Percentiles rank a stretch among this genome's conserved stretches.
These are phyloP conservation scores for Apostasia ramifera DNA, from an alignment of 106 monocot species.

Conservation along the genomic window DNA sequence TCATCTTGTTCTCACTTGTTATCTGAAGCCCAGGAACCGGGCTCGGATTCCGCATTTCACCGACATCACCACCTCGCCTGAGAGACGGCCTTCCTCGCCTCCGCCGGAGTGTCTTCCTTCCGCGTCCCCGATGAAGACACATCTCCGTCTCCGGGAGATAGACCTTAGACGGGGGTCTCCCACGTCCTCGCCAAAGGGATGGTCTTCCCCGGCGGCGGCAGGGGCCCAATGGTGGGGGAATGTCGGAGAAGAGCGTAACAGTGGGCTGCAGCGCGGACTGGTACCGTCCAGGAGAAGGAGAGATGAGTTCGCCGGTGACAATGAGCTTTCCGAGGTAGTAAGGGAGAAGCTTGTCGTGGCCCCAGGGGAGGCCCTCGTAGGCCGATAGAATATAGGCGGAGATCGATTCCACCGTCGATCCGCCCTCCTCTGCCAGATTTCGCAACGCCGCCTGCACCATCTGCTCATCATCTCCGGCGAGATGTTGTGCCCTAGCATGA, in stretches of 20 bases:
- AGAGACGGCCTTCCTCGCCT: background rate
- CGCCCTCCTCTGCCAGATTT: slow-evolving; percentile 11
- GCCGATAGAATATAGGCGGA: slow-evolving; percentile 20
- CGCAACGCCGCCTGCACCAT: slow-evolving; percentile 26
- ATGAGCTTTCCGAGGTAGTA: slow-evolving; percentile 28
- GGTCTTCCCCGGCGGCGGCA: background rate
- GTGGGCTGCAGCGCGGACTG: background rate
- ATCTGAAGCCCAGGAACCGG: background rate
- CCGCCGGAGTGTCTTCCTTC: background rate
- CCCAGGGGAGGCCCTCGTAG: slow-evolving; percentile 13
- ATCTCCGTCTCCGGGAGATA: background rate
- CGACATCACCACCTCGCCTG: background rate
- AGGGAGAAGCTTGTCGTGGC: slow-evolving; percentile 14
- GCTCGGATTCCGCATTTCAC: background rate
- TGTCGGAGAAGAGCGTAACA: too few relatives aligned
- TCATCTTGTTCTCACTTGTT: background rate
- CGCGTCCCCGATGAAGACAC: background rate
- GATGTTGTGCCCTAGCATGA: background rate
- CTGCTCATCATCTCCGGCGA: slow-evolving; percentile 1
- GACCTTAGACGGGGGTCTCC: background rate
- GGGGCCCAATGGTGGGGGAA: too few relatives aligned
- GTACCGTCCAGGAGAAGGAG: slow-evolving; percentile 3
- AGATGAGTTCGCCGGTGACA: slow-evolving; percentile 4
- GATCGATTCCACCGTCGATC: slow-evolving; percentile 20
- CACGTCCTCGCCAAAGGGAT: background rate